Evolutionary conservation across 192 early-diverging fungal genomes (phyloP).

Genomic region (Coemansia sp.): DNA sequence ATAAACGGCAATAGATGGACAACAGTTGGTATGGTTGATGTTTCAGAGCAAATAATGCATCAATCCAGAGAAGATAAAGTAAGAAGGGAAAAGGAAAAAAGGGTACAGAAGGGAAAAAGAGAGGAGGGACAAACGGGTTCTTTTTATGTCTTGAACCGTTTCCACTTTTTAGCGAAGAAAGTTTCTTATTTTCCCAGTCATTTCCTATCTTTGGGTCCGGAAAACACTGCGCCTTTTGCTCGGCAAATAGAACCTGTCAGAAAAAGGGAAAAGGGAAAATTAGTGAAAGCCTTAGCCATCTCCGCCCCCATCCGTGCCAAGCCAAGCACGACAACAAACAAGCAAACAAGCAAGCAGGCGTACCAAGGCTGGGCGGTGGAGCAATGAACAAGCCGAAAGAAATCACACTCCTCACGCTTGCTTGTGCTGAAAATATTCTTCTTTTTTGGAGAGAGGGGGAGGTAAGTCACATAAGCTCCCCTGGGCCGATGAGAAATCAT

Average conservation of each 20-base stretch:
- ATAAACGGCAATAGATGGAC: too few relatives aligned
- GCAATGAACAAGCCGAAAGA: too few relatives aligned
- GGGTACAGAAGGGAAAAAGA: constrained; percentile 9
- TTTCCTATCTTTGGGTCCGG: background rate
- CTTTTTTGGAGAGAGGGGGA: constrained; percentile 1
- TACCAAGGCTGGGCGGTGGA: too few relatives aligned
- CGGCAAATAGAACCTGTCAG: background rate
- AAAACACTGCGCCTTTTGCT: background rate
- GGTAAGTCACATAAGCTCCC: background rate
- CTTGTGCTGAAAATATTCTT: background rate
- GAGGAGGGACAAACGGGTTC: background rate
- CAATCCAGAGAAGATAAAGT: too few relatives aligned
- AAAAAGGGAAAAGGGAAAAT: background rate
- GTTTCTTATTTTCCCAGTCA: background rate
- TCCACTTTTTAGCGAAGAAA: background rate
- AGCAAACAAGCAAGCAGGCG: background rate
- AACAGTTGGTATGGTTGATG: too few relatives aligned
- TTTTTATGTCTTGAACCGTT: constrained; percentile 1
- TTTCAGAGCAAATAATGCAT: too few relatives aligned
- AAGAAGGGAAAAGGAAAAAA: background rate
- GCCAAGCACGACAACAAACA: too few relatives aligned
- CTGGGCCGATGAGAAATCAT: constrained; percentile 1
- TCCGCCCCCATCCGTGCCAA: too few relatives aligned
- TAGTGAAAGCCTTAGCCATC: background rate
- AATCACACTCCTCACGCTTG: too few relatives aligned